Evolutionary conservation across 1,139 yeast species (phyloP), one percentile per base, ranked within the genome.

Genomic region (Suhomyces guaymorum): DNA sequence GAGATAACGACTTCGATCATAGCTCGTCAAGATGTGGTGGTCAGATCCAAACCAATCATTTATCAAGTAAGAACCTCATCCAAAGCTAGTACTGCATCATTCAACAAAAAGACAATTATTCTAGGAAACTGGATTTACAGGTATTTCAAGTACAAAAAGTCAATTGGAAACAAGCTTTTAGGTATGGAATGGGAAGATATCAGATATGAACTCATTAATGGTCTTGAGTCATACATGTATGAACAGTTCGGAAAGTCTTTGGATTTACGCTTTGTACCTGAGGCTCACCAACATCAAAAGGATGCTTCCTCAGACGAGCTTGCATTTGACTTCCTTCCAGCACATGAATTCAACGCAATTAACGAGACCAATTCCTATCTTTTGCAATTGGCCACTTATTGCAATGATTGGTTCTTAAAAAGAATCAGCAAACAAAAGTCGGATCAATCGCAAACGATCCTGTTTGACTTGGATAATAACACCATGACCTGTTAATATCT

Each of bases 141-240:
- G 26, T 67, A 59, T 46, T 70, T 70, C 51, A 66, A 59, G 36
- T 66, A 66, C 41, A 69, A 65, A 36, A 67, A 65, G 42, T 52
- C 64, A 3, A 53, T 59, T n/a, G 61, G 62, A 2, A 65, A 64
- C 48, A 69, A 69, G 18, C 48, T 69, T 14, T 41, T 68, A 18
- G 73, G 66, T 1, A 63, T 70, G 48, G 75, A 68, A 49, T 70
- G 74, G 75, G 75, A 70, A 40, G 71, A 66, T 35, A 61, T 70
- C 26, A 51, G 75, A 23, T 57, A 62, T 35, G 76, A 70, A 28
- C 47, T 69, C 27, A 44, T 61, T 4, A 55, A 58, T 38, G 74
- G 74, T 2, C 48, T 67, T 12, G 76, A 70, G 40, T 51, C 54
- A 8, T 55, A 57, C 31, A 36, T 64, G 25, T 66, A 68, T 46